Conservation (phyloP, 805 yeast species). For the Candida coquimbonensis region DNA sequence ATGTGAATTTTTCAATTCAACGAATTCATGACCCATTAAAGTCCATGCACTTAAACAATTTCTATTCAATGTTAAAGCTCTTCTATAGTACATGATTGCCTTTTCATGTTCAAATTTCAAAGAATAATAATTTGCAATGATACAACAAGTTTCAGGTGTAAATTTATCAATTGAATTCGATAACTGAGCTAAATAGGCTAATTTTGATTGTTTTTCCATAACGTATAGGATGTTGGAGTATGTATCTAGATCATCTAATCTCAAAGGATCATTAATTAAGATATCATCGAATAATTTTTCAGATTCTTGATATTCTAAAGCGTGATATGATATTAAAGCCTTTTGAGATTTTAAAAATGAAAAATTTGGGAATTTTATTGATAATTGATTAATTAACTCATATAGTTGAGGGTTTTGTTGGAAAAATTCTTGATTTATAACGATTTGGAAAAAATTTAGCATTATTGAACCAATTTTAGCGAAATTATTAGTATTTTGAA, state of each 20-base stretch:
- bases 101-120: constrained; percentile 90
- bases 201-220: constrained; percentile 79
- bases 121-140: constrained; percentile 89
- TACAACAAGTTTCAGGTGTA: constrained; percentile 91
- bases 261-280: constrained; percentile 65
- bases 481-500: constrained; percentile 9
- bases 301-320: constrained; percentile 77
- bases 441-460: constrained; percentile 15
- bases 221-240: constrained; percentile 94
- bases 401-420: constrained; percentile 54
- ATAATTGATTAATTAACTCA: constrained; percentile 42
- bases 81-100: constrained; percentile 85
- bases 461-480: constrained; percentile 6
- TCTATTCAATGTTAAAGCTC: constrained; percentile 78
- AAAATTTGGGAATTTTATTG: constrained; percentile 61
- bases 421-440: constrained; percentile 59
- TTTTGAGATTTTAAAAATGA: constrained; percentile 71
- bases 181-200: constrained; percentile 81
- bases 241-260: constrained; percentile 86
- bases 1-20: constrained; percentile 90
- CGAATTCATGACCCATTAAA: constrained; percentile 97
- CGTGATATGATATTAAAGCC: constrained; percentile 76
- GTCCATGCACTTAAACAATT: constrained; percentile 93
- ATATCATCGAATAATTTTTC: constrained; percentile 75
- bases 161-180: constrained; percentile 77